Conservation (phyloP, 1,284 basidiomycete genomes). For the Trametes sp. region DNA sequence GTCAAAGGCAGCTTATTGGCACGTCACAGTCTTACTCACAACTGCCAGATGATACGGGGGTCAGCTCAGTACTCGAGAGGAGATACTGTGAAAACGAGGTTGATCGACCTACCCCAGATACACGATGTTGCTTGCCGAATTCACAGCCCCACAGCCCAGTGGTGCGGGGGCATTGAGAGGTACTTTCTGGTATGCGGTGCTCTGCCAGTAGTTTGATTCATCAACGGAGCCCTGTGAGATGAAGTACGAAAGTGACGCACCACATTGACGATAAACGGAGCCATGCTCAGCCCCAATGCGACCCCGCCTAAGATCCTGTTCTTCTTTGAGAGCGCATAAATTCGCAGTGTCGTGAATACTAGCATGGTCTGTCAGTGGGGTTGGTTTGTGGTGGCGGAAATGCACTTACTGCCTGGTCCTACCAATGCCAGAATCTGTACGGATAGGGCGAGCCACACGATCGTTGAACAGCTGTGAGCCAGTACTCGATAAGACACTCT, state of each 20-base stretch:
- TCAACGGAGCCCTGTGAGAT: not conserved
- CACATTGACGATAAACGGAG: not conserved
- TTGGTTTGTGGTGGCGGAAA: not conserved
- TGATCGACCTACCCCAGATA: no score
- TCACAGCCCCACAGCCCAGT: not conserved
- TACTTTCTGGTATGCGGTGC: not conserved
- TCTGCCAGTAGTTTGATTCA: not conserved
- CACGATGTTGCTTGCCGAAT: no score
- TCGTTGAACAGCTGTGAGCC: not conserved
- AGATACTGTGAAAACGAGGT: no score
- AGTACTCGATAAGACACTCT: not conserved
- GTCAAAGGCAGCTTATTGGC: not conserved
- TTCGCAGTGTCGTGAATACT: not conserved
- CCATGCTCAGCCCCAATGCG: not conserved
- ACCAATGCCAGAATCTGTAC: not conserved
- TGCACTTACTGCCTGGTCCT: not conserved
- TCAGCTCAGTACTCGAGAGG: not conserved
- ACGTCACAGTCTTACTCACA: not conserved
- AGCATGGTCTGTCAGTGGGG: not conserved
- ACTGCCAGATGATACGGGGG: not conserved
- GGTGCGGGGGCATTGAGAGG: not conserved
- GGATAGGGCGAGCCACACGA: not conserved
- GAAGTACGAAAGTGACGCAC: not conserved
- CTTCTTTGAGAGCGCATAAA: not conserved
- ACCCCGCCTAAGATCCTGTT: not conserved